A percentile compares a stretch with the other conserved stretches of the same genome.
These are phyloP conservation scores for Thinopyrum elongatum DNA, from an alignment of 176 grass and related monocot genomes.

Conservation along the genomic window DNA sequence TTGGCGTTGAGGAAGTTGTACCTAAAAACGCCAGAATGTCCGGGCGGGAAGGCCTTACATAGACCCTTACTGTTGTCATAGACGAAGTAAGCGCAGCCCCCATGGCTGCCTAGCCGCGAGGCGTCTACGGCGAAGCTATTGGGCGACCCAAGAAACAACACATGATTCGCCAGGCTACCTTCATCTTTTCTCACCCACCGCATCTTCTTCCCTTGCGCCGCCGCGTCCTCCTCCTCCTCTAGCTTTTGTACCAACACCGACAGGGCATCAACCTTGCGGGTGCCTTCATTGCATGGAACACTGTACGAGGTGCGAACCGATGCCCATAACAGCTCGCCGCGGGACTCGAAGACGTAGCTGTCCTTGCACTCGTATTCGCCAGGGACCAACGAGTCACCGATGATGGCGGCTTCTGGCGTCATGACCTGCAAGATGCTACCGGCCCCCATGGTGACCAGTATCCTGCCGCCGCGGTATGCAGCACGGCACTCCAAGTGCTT, in stretches of 20 bases:
- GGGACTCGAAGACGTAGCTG: background rate
- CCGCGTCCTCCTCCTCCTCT: background rate
- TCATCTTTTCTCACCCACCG: background rate
- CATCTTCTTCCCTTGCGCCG: background rate
- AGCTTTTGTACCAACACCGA: background rate
- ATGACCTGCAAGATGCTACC: background rate
- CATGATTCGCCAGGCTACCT: background rate
- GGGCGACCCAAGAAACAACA: background rate
- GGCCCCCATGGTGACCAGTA: background rate
- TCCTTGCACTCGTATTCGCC: background rate
- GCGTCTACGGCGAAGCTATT: background rate
- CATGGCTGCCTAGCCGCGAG: background rate
- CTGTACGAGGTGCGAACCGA: background rate
- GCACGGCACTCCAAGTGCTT: background rate
- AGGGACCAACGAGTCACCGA: background rate
- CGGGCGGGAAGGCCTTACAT: background rate
- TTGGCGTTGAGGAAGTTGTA: background rate
- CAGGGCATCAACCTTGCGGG: background rate
- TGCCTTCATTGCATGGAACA: background rate
- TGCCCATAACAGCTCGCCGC: background rate
- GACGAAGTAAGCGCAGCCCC: background rate
- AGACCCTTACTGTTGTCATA: background rate
- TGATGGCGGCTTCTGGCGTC: background rate
- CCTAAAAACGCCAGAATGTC: background rate
- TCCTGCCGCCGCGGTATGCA: background rate